These are phyloP conservation scores for Monsonia emarginata DNA, from an alignment of 441 rosid species.

Conservation along the genomic window DNA sequence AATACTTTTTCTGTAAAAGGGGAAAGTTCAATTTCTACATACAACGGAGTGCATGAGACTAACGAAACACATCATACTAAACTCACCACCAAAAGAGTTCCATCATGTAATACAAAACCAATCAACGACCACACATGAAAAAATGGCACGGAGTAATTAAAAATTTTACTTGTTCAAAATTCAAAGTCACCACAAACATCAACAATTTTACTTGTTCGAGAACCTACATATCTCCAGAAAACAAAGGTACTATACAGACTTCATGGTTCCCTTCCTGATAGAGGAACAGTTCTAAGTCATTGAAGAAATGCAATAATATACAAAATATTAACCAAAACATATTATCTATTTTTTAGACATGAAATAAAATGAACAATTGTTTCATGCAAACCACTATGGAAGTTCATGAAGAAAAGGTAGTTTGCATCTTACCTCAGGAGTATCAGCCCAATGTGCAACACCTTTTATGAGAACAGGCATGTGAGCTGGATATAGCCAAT, in stretches of 20 bases:
- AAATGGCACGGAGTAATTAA: not conserved
- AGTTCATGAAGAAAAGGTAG: not conserved
- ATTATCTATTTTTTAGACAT: not conserved
- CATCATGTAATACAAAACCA: not conserved
- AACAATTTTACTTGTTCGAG: not conserved
- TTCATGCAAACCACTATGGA: not conserved
- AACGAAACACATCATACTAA: not conserved
- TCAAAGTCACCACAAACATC: too few species aligned
- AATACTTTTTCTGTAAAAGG: not conserved
- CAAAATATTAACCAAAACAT: not conserved
- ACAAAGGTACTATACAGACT: too few species aligned
- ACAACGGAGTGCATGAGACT: not conserved
- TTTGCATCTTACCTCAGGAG: constrained; percentile 69
- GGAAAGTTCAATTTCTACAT: constrained; percentile 2
- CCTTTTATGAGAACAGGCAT: constrained; percentile 89
- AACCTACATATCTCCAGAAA: too few species aligned
- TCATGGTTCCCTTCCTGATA: not conserved
- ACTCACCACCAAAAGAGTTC: not conserved
- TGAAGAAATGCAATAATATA: not conserved
- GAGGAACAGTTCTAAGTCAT: not conserved
- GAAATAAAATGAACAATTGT: not conserved
- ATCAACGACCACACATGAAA: not conserved
- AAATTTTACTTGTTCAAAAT: not conserved
- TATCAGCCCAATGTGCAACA: constrained; percentile 85
- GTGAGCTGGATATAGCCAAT: constrained; percentile 96